Conservation (phyloP, 331 rosid species). For the Acacia pycnantha region DNA sequence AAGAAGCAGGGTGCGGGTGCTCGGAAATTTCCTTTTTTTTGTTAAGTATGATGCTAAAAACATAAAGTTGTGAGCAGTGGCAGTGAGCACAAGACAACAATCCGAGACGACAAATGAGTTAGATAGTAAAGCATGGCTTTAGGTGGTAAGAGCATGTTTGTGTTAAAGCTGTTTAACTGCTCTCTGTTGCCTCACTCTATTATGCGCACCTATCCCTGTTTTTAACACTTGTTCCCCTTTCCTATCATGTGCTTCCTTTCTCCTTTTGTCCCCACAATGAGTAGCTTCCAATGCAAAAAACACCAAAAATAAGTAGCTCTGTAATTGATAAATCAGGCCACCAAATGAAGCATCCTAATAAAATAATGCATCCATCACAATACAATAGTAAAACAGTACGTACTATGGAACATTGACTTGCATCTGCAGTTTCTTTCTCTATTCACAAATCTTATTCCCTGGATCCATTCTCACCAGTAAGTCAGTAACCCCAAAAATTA, state of each 20-base stretch:
- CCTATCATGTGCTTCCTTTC: conserved; percentile 2
- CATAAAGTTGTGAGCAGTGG: not conserved
- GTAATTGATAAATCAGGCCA: not conserved
- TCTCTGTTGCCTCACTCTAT: not conserved
- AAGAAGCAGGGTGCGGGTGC: no score
- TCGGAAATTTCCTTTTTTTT: not conserved
- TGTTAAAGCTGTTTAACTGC: conserved; percentile 6
- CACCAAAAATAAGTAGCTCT: not conserved
- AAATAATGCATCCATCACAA: conserved; percentile 13
- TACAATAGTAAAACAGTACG: conserved; percentile 15
- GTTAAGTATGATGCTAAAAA: not conserved
- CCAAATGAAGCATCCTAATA: not conserved
- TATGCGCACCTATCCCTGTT: not conserved
- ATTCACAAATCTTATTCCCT: conserved; percentile 54
- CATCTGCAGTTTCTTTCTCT: conserved; percentile 28
- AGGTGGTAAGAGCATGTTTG: conserved; percentile 9
- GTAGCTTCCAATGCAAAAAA: conserved; percentile 26
- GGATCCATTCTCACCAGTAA: conserved; percentile 20
- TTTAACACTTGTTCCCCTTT: conserved; percentile 3
- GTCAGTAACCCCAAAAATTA: conserved; percentile 31
- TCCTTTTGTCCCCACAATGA: conserved; percentile 11
- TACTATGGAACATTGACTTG: not conserved
- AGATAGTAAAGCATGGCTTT: not conserved
- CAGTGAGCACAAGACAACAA: not conserved
- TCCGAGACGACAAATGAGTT: conserved; percentile 5